Base-by-base conservation (phyloP, 1,139 yeast genomes). In the Ogataea hybrid region DNA sequence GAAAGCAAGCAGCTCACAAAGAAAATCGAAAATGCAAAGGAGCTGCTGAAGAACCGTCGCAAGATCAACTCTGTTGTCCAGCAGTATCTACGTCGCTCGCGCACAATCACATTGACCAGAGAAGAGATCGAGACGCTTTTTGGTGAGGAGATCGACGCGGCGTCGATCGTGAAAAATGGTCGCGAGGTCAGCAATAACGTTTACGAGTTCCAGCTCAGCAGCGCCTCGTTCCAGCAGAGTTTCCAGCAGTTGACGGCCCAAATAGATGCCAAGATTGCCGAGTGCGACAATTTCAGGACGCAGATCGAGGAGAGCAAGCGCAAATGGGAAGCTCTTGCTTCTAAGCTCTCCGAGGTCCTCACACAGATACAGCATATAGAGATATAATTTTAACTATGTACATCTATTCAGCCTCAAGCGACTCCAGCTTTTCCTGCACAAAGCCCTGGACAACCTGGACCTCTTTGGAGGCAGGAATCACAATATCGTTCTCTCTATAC, bases 401-500 rank as follows among this genome's bases (percentile, higher is more conserved):
- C 37, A 42, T 35, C 37, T 37, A 41, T 11, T 31, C 16, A 7
- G 28, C 21, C 18, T 33, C 38, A 9, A 34, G 21, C 25, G 25
- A 6, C 38, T 34, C 38, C 30, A 39, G 27, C 46, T 61, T 59
- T 37, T 59, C 64, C 22, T 55, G 49, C 34, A 62, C 56, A 34
- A 61, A 57, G 31, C 58, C 59, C 48, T 62, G 62, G 32, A 62
- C 61, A 39, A 62, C 64, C 37, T 48, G 54, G 33, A 61, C 55
- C 46, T 62, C 66, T 42, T 60, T 61, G 21, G 61, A 57, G 34
- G 56, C 58, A 17, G 65, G 65, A 37, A 62, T 56, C 30, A 48
- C 49, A 27, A 61, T 51, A n/a, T 52, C 56, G 37, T 57, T 54
- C 35, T 47, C 41, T 49, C 66, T 58, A 47, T 62, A 62, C 39